Evolutionary conservation across 352 stramenopile genomes (phyloP), one percentile per base, ranked within the genome.

Genomic region (Phytophthora niederhauseri): DNA sequence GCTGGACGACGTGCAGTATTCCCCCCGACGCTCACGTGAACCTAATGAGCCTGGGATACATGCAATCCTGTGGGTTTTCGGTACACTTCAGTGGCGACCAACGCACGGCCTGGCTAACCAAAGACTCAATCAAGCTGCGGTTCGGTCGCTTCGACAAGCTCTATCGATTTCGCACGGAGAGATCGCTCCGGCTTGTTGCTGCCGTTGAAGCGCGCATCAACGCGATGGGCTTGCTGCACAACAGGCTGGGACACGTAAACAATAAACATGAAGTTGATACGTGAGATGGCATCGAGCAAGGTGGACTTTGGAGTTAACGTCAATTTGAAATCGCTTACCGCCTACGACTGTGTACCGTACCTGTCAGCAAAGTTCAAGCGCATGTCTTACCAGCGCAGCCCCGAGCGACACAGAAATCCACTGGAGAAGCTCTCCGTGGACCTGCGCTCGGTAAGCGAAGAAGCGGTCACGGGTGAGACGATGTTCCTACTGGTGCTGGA

Each of bases 221-320:
- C 28, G 49, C n/a, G 0, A 71, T 66, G 64, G 57, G 51, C 11
- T 20, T 56, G 12, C 41, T 71, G 43, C 55, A 70, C 45, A 64
- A 63, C 34, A 22, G 62, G 12, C 34, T 70, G 9, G 48, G 36
- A 1, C 57, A 71, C 11, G 64, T n/a, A n/a, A n/a, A n/a, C n/a
- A n/a, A n/a, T 38, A 4, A 12, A 38, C 57, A 66, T 66, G 64
- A 38, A 57, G 19, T 5, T 36, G 1, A 70, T 66, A 11, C 19
- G n/a, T 8, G 28, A 57, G 17, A 26, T 66, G 34, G 55, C 36
- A 19, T 22, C 6, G 1, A 57, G n/a, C 12, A 56, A 57, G 12
- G 56, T 62, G 3, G 64, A 71, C 11, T 51, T 71, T 41, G 64
- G 64, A 17, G 19, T 71, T 45, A 66, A 71, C 24, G 5, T 71